phyloP scores from a whole-genome alignment of 2,329 filamentous ascomycete species.

The Nothophoma quercina region DNA sequence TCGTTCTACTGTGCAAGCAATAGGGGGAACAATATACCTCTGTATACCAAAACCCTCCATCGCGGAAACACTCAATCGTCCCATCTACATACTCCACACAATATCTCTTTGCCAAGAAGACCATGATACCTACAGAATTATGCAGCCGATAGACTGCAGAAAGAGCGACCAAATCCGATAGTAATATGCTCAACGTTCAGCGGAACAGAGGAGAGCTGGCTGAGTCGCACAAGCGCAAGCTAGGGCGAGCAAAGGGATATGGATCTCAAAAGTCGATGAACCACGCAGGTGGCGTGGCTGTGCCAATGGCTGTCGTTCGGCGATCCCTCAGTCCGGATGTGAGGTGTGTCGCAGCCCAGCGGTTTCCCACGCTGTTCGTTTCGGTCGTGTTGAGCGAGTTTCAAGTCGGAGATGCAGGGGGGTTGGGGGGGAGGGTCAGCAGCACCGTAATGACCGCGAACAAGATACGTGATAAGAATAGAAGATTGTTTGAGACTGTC shows the following conservation, averaged over 20 bases:
- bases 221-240: background rate
- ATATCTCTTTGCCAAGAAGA: conserved; percentile 39
- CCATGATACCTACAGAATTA: conserved; percentile 19
- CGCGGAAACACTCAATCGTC: conserved; percentile 36
- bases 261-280: background rate
- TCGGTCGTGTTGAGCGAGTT: conserved; percentile 23
- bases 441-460: no score
- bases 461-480: background rate
- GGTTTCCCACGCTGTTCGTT: conserved; percentile 25
- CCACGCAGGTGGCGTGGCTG: conserved; percentile 7
- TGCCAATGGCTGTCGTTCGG: conserved; percentile 19
- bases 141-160: conserved; percentile 1
- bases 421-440: no score
- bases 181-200: background rate
- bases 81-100: conserved; percentile 38
- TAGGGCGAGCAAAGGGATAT: conserved; percentile 13
- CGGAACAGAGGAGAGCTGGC: background rate
- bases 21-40: conserved; percentile 30
- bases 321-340: conserved; percentile 19
- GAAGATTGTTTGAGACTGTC: background rate
- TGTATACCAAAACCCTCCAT: conserved; percentile 46
- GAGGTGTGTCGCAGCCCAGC: conserved; percentile 27
- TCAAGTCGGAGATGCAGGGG: conserved; percentile 13
- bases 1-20: background rate
- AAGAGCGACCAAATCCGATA: conserved; percentile 1